Evolutionary conservation across 2,329 filamentous ascomycete genomes (phyloP), one percentile per base, ranked within the genome.

Genomic region (Penicillium freii): DNA sequence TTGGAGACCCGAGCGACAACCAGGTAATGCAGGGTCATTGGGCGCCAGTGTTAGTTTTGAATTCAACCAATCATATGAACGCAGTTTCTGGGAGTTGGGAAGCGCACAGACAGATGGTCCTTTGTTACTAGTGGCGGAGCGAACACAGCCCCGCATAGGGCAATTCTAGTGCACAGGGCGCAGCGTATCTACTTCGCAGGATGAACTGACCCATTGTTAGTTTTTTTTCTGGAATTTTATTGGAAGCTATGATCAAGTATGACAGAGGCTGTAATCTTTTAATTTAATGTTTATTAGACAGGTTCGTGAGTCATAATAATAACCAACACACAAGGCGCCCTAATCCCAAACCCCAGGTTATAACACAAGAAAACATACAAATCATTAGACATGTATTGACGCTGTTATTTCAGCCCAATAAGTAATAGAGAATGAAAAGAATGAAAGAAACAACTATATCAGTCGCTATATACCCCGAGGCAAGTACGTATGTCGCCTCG

Each of bases 131-230:
- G 29, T 45, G 51, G 54, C 54, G 33, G 54, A 51, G 54, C 38
- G n/a, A 25, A 42, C 55, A 48, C 44, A 53, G 54, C 49, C 54
- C 55, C 50, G 33, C 48, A 38, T 15, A 42, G 5, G 39, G 23
- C 11, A 27, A 52, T 29, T 15, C 38, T n/a, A 3, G 15, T 25
- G 45, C 31, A 21, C 25, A 33, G 29, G 53, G 46, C 46, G 53
- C 53, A 55, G 38, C 38, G 23, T 27, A 43, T 51, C 9, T 25
- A n/a, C 31, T 11, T 36, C 46, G 5, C 31, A 23, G 13, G 21
- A 33, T 43, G 38, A 44, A 33, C 10, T 23, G 23, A 31, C 19
- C 27, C 15, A 19, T 8, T 49, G n/a, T 23, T 43, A 15, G 5
- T n/a, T 15, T 8, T 23, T 5, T 39, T 56, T 27, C 25, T 31